Base-by-base conservation (phyloP, 2,329 filamentous ascomycete species). In the Aureobasidium leucospermi region DNA sequence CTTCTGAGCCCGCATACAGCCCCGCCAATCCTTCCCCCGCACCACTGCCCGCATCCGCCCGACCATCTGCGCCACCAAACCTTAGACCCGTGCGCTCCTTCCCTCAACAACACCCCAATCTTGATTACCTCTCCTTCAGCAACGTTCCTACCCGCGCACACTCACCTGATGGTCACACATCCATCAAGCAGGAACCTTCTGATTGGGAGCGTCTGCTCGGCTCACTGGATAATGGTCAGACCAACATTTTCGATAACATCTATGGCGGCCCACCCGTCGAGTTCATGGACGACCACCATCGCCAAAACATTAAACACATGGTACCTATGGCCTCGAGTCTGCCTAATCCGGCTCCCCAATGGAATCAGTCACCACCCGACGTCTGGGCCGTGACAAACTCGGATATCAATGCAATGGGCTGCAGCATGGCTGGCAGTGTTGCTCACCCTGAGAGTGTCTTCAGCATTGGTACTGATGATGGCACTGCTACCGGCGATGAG, bases 151-250 rank as follows among this genome's bases (percentile, higher is more conserved):
- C 60, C 28, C 78, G 29, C 16, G 57, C 29, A 58, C 57, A 43
- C 60, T 57, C 36, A 59, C 39, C 46, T 36, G 43, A 62, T 38
- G 19, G 51, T 49, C 53, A 53, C n/a, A 19, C 47, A 43, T 65
- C 67, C 63, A 63, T 69, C 58, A 73, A 72, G 57, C 64, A 69
- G 29, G 67, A 71, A 28, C 67, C 69, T 11, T 79, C 84, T 0
- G 89, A 94, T 66, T 96, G 90, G 91, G 90, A 96, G 71, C 84
- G 86, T 1, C 79, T 96, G 0, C 79, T 96, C 1, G 86, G 87
- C 4, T 87, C 86, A 23, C 85, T 96, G 70, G 90, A 96, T 66
- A 85, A 85, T 38, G 89, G 89, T 0, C 82, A 87, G 64, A 84
- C 86, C 58, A 95, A 93, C 68, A 87, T 95, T n/a, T 94, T 90